Evolutionary conservation across 257 asterid species (phyloP).

Genomic region (Solanum sparsipilum): DNA sequence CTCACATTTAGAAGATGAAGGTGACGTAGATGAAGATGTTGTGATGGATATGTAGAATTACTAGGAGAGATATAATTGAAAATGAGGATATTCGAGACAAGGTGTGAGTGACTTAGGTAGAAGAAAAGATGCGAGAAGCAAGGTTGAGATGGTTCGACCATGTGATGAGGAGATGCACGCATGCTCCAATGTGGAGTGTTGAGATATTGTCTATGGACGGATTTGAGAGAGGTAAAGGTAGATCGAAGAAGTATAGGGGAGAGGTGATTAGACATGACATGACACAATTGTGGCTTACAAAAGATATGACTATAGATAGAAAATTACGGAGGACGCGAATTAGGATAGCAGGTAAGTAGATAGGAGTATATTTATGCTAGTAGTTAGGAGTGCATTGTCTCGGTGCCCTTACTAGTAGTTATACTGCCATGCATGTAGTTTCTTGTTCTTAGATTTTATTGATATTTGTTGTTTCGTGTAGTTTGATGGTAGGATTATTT

Average conservation of each 20-base stretch:
- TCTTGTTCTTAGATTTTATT: background rate
- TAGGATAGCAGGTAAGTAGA: background rate
- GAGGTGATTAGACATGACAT: background rate
- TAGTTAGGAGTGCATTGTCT: background rate
- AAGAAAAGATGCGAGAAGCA: background rate
- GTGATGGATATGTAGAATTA: background rate
- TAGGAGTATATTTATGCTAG: background rate
- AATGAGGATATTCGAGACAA: background rate
- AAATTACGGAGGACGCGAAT: background rate
- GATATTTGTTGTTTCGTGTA: background rate
- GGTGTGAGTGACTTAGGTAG: background rate
- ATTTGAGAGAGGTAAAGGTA: background rate
- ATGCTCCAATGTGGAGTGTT: background rate
- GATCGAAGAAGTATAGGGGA: background rate
- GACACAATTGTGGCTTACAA: background rate
- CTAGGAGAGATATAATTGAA: background rate
- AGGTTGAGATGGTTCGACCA: background rate
- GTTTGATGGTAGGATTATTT: background rate
- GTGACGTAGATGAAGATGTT: background rate
- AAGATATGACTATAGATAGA: background rate
- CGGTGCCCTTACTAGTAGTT: background rate
- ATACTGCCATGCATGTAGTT: background rate
- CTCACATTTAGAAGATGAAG: no score
- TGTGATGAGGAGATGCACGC: background rate
- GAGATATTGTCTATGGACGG: background rate